Conservation (phyloP, 257 asterid species). For the Mentha longifolia region DNA sequence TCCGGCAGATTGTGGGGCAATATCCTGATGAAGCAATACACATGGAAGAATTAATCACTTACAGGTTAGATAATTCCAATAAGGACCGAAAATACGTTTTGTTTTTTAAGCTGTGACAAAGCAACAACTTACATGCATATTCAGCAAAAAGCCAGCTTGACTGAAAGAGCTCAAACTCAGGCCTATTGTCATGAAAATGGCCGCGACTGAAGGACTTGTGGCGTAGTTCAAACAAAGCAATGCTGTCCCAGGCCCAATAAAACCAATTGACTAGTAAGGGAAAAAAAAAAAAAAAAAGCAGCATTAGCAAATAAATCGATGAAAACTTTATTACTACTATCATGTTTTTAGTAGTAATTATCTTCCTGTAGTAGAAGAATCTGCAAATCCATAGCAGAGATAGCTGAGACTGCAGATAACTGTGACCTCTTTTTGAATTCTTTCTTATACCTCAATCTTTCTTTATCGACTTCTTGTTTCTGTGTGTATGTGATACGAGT, state of each 20-base stretch:
- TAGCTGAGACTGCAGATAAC: background rate
- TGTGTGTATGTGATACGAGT: background rate
- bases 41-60: background rate
- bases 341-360: background rate
- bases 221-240: slow-evolving; percentile 81
- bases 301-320: background rate
- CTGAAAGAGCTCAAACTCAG: slow-evolving; percentile 89
- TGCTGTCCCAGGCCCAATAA: slow-evolving; percentile 86
- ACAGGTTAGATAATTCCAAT: background rate
- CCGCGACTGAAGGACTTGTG: slow-evolving; percentile 69
- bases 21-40: slow-evolving; percentile 62
- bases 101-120: background rate
- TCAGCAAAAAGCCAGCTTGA: slow-evolving; percentile 89
- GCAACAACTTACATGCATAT: slow-evolving; percentile 76
- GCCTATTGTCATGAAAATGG: slow-evolving; percentile 60
- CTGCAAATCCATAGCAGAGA: background rate
- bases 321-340: background rate
- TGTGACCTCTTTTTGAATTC: background rate
- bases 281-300: background rate
- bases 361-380: background rate
- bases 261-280: slow-evolving; percentile 74
- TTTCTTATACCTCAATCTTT: background rate
- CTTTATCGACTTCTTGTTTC: background rate
- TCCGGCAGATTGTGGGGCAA: slow-evolving; percentile 89
- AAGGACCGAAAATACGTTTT: background rate